Base-by-base conservation (phyloP, 371 early-diverging fungal species). In the Quaeritorhiza haematococci region DNA sequence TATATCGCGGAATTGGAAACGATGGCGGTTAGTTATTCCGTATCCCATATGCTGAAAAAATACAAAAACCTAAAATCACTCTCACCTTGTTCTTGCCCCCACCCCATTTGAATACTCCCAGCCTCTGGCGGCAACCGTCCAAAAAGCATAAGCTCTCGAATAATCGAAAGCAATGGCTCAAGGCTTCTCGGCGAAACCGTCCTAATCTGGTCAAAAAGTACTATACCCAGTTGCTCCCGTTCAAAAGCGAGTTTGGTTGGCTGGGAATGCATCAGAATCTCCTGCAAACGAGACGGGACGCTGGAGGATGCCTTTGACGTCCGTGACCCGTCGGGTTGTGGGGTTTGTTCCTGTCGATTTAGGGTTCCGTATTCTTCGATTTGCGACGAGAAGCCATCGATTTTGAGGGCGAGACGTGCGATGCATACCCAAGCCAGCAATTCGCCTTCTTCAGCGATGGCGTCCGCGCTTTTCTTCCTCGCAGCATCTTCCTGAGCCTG, bases 181-280 rank as follows among this genome's bases (percentile, higher is more conserved):
- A 71, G 33, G 24, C 55, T 42, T 3, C n/a, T 10, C 19, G 63
- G 33, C 1, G 55, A 56, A 13, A 71, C 49, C 3, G 66, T 63
- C 38, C 65, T 42, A 38, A 71, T 61, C 42, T 67, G 66, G 29
- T 65, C 66, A 49, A 67, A 67, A 46, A 68, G 49, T 2, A 68
- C 54, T 8, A 48, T 53, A 26, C 44, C 10, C 17, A 67, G 47
- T 42, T 60, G 67, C 3, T 68, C 72, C 10, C 68, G 55, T n/a
- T 49, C 34, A 19, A 63, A 38, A 21, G 29, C 19, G 42, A 53
- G 34, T 38, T 33, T 54, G 21, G 63, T 43, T 19, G 43, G 19
- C 3, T 63, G 62, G 7, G 64, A 63, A 8, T 54, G 55, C 2
- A 21, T 38, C 8, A 71, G 51, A 29, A 71, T 64, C 32, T 56